Base-by-base conservation (phyloP, 257 asterid genomes). In the Solanum virginianum region DNA sequence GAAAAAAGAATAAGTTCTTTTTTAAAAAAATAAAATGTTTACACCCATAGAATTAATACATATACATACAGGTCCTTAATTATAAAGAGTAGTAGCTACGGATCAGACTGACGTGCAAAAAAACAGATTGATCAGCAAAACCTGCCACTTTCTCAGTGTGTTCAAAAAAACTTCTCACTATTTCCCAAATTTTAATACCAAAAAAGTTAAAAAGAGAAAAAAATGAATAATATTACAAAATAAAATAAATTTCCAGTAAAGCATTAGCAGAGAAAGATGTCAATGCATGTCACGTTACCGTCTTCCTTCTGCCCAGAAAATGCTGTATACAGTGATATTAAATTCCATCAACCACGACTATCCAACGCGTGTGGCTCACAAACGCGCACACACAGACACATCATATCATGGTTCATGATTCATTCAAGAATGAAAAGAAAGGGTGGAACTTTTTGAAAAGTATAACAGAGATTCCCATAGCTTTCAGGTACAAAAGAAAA, bases 211-310 rank as follows among this genome's bases (percentile, higher is more conserved):
- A 51, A 62, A 62, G 69, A 22, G 36, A 13, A 63, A 24, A 84
- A 84, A 74, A 16, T 45, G 75, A 47, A 80, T 54, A 85, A 66
- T 32, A 84, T 29, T 29, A 79, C 53, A 51, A 80, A 2, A 36
- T 36, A 16, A 4, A 10, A 18, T 39, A 17, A n/a, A 81, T 60
- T 60, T 81, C 15, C 70, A 62, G 56, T 59, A 89, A 86, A 59
- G 85, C 89, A 87, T 77, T 77, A 51, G 90, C 88, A 90, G 91
- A 89, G 90, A 88, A 74, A 85, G 89, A 88, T 84, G 83, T 53
- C 51, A 83, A 83, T 81, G 92, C 89, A 87, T 85, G 89, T 82
- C 91, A 88, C 84, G 92, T 79, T 87, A 26, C 47, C 63, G 15
- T 8, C 63, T 51, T 51, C 47, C 24, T 75, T 26, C 17, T 77